Evolutionary conservation across 352 stramenopile species (phyloP).

Genomic region (Globisporangium paddicum): DNA sequence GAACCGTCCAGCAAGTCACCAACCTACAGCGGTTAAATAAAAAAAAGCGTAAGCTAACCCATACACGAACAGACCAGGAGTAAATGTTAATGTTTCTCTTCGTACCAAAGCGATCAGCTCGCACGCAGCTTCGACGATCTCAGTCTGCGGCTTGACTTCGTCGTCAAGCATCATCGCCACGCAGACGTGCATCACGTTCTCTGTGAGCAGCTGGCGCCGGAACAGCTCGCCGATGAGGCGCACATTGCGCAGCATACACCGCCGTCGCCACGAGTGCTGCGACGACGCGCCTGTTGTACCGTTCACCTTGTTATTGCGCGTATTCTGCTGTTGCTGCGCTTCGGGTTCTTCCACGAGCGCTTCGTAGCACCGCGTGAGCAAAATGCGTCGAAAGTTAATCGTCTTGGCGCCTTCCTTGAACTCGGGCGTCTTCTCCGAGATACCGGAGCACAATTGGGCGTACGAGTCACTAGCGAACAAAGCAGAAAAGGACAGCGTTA

Average conservation of each 20-base stretch:
- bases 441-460: constrained; percentile 49
- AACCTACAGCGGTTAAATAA: constrained; percentile 38
- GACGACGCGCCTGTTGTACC: constrained; percentile 13
- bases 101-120: constrained; percentile 51
- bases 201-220: constrained; percentile 67
- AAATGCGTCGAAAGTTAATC: constrained; percentile 75
- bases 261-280: constrained; percentile 65
- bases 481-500: not conserved
- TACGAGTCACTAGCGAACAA: constrained; percentile 38
- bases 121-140: constrained; percentile 70
- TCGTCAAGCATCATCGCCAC: constrained; percentile 83
- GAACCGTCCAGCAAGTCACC: constrained; percentile 77
- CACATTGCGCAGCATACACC: constrained; percentile 77
- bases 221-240: constrained; percentile 74
- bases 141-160: constrained; percentile 49
- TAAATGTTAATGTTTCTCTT: too few relatives aligned
- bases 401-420: constrained; percentile 85
- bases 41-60: not conserved
- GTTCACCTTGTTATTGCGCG: constrained; percentile 10
- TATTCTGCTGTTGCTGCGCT: constrained; percentile 6
- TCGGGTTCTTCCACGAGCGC: constrained; percentile 71
- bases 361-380: constrained; percentile 80
- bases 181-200: constrained; percentile 85
- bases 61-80: not conserved
- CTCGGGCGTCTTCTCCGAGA: constrained; percentile 65